Evolutionary conservation across 768 basidiomycete species (phyloP).

Genomic region (Scleroderma citrinum): DNA sequence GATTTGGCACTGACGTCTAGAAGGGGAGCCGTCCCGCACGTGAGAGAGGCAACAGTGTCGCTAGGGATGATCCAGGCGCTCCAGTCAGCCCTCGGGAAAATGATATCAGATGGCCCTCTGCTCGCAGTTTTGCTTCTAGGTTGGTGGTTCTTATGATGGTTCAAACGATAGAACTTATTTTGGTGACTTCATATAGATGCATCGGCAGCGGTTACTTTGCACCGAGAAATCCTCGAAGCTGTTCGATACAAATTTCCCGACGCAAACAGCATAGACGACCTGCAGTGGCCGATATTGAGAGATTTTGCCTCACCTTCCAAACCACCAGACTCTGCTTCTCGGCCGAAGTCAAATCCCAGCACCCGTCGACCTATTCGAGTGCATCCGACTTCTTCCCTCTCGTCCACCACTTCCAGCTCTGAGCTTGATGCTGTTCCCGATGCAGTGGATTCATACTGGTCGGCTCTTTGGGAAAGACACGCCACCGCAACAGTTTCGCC

Average conservation of each 20-base stretch:
- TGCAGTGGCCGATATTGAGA: constrained; percentile 64
- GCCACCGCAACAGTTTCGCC: constrained; percentile 19
- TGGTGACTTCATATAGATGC: constrained; percentile 45
- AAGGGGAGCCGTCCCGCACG: constrained; percentile 60
- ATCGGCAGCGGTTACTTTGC: constrained; percentile 70
- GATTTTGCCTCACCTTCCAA: constrained; percentile 35
- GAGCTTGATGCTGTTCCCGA: constrained; percentile 31
- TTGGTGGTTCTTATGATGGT: constrained; percentile 19
- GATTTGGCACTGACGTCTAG: constrained; percentile 50
- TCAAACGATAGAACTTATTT: not conserved
- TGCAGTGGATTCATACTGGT: constrained; percentile 58
- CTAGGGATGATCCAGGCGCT: constrained; percentile 68
- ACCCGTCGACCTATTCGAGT: constrained; percentile 19
- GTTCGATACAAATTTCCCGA: constrained; percentile 65
- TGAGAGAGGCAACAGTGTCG: constrained; percentile 70
- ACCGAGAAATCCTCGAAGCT: constrained; percentile 80
- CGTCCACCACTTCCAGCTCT: constrained; percentile 27
- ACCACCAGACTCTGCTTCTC: constrained; percentile 17
- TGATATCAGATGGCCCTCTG: constrained; percentile 41
- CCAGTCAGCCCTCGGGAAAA: constrained; percentile 73
- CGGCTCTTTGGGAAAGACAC: constrained; percentile 49
- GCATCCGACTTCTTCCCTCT: constrained; percentile 5
- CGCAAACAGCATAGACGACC: constrained; percentile 46
- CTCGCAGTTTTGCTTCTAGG: constrained; percentile 62
- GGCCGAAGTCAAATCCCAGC: constrained; percentile 12